These are phyloP conservation scores for Heimioporus punctisporus DNA, from an alignment of 1,284 basidiomycete genomes.

Conservation along the genomic window DNA sequence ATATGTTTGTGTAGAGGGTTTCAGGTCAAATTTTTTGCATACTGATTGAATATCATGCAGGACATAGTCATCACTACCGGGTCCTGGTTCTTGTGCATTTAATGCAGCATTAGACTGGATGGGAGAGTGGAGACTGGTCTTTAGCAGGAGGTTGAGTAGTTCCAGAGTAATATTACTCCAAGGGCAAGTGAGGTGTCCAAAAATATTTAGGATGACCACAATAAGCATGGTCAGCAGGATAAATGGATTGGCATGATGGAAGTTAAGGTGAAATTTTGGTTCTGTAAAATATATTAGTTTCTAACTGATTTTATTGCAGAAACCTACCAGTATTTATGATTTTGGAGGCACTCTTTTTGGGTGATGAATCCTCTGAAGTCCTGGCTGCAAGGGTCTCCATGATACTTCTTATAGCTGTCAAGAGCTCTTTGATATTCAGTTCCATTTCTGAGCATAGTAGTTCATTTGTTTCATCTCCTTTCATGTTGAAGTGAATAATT, in stretches of 20 bases:
- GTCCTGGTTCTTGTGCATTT: no score
- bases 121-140: neutral
- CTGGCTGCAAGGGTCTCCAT: neutral
- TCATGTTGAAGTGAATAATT: neutral
- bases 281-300: neutral
- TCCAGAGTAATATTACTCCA: neutral
- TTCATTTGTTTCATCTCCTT: neutral
- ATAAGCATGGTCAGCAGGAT: neutral
- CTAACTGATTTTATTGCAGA: neutral
- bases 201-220: neutral
- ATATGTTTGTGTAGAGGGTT: neutral
- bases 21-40: conserved; percentile 1
- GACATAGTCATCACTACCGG: neutral
- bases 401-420: neutral
- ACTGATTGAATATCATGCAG: neutral
- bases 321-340: neutral
- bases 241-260: neutral
- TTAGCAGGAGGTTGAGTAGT: neutral
- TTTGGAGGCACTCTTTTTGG: neutral
- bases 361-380: neutral
- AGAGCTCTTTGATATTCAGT: neutral
- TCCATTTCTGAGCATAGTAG: neutral
- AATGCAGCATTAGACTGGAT: neutral
- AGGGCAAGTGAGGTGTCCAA: neutral
- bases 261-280: neutral